These are phyloP conservation scores for Kandelia obovata DNA, from an alignment of 345 rosid species.

Conservation along the genomic window DNA sequence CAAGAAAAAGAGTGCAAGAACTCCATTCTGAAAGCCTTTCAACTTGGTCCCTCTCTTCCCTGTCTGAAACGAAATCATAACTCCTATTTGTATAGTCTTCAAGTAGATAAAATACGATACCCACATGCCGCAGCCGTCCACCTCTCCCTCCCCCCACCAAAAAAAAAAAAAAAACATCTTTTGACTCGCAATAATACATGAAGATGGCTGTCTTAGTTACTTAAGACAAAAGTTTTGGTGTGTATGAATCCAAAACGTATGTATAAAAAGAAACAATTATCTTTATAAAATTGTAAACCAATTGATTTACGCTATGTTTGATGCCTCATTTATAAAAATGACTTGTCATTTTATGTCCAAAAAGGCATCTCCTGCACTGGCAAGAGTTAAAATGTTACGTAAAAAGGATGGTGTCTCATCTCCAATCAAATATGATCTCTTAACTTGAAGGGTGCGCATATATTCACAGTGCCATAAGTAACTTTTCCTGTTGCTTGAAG, in stretches of 20 bases:
- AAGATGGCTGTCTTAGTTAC: too few species aligned
- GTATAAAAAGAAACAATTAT: too few species aligned
- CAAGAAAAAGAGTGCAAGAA: not conserved
- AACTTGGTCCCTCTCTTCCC: constrained; percentile 22
- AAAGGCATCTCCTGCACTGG: not conserved
- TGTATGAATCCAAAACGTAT: too few species aligned
- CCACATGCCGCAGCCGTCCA: constrained; percentile 26
- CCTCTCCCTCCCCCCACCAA: too few species aligned
- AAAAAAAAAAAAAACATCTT: not conserved
- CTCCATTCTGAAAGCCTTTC: constrained; percentile 5
- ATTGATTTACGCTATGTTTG: too few species aligned
- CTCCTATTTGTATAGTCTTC: constrained; percentile 21
- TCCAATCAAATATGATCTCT: not conserved
- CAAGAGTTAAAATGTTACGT: not conserved
- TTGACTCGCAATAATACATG: not conserved
- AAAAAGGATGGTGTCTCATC: not conserved
- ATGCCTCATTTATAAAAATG: too few species aligned
- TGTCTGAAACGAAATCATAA: constrained; percentile 21
- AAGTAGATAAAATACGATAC: constrained; percentile 28
- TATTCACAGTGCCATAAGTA: constrained; percentile 13
- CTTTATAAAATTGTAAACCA: too few species aligned
- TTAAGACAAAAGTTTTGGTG: too few species aligned
- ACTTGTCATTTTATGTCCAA: not conserved
- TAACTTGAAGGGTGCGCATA: not conserved
- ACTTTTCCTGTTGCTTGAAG: constrained; percentile 19